These are phyloP conservation scores for Farysia itapuensis DNA, from an alignment of 1,284 basidiomycete species.

Conservation along the genomic window DNA sequence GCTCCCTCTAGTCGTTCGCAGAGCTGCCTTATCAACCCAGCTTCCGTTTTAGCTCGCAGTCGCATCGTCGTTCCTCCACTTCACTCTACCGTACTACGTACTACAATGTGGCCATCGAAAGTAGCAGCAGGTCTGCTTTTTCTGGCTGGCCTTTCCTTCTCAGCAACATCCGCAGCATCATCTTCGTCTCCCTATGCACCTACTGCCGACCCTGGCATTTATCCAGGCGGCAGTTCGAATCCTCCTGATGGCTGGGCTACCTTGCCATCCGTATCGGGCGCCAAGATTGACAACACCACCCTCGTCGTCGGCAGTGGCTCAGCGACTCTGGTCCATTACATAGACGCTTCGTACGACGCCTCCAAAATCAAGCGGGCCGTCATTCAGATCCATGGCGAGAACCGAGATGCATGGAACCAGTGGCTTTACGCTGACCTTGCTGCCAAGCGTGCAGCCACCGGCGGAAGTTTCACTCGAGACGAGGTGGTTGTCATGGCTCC, in stretches of 20 bases:
- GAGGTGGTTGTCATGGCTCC: constrained; percentile 52
- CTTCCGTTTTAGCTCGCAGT: too few relatives aligned
- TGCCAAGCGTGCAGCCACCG: constrained; percentile 21
- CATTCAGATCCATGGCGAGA: constrained; percentile 52
- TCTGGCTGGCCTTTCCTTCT: background rate
- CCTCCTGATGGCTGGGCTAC: constrained; percentile 29
- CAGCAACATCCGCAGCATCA: background rate
- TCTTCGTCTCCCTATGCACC: constrained; percentile 1
- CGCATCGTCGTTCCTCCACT: too few relatives aligned
- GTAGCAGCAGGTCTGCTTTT: too few relatives aligned
- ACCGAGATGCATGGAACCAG: constrained; percentile 53
- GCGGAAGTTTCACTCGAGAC: constrained; percentile 35
- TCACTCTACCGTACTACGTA: too few relatives aligned
- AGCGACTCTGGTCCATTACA: constrained; percentile 39
- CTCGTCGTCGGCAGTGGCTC: constrained; percentile 25
- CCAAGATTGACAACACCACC: constrained; percentile 43
- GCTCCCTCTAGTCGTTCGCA: too few relatives aligned
- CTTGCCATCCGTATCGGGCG: constrained; percentile 38
- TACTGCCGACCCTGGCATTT: constrained; percentile 34
- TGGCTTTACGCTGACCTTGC: constrained; percentile 49
- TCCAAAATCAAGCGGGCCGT: constrained; percentile 46
- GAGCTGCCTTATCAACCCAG: too few relatives aligned
- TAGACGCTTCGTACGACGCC: constrained; percentile 33
- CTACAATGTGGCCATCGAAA: too few relatives aligned
- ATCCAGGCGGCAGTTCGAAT: constrained; percentile 20